phyloP scores from a whole-genome alignment of 768 basidiomycete species.

The Naematelia encephala region DNA sequence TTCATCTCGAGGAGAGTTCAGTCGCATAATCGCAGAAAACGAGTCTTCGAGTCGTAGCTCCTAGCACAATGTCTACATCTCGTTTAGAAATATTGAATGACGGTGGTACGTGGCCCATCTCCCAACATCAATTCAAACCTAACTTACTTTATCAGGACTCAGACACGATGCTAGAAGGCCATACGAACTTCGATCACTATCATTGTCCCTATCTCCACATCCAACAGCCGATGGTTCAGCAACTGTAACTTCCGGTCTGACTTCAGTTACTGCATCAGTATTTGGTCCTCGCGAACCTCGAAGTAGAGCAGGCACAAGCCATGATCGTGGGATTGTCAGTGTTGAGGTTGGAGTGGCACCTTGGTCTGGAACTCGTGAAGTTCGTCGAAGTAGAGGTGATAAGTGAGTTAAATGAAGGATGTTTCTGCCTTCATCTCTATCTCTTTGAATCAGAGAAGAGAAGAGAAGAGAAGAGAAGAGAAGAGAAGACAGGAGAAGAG shows the following conservation, averaged over 20 bases:
- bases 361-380: constrained; percentile 73
- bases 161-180: constrained; percentile 92
- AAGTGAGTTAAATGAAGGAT: constrained; percentile 63
- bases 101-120: constrained; percentile 33
- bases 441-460: neutral
- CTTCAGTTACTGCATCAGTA: constrained; percentile 79
- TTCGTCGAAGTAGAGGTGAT: constrained; percentile 74
- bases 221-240: constrained; percentile 80
- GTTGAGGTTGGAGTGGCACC: constrained; percentile 84
- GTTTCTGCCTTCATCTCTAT: neutral
- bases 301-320: constrained; percentile 70
- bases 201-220: constrained; percentile 69
- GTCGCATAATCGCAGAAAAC: no score
- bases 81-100: constrained; percentile 47
- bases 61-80: constrained; percentile 36
- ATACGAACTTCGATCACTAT: constrained; percentile 78
- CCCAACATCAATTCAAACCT: neutral
- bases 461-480: no score
- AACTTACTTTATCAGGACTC: constrained; percentile 52
- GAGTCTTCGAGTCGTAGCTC: no score
- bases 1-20: no score
- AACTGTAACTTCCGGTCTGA: constrained; percentile 79
- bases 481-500: no score
- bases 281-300: constrained; percentile 90
- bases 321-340: constrained; percentile 82